Evolutionary conservation across 1,284 basidiomycete species (phyloP), one percentile per base, ranked within the genome.

Genomic region (Cutaneotrichosporon cyanovorans): DNA sequence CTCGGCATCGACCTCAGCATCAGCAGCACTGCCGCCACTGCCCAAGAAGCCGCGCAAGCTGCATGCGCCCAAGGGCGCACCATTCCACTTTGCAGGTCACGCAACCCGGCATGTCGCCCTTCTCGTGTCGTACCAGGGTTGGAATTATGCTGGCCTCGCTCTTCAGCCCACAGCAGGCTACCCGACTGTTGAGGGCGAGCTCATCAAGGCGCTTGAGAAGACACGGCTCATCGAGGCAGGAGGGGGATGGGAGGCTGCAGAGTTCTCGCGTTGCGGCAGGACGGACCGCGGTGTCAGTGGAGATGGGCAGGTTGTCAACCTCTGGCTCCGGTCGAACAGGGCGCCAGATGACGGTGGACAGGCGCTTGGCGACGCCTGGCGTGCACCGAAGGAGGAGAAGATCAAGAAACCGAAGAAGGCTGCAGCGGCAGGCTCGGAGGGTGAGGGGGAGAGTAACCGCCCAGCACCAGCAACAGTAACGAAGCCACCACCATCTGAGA

Each of bases 281-380:
- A 99, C 93, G 20, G 93, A 99, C 75, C 77, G 84, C 31, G 93
- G 95, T 0, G 93, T 99, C 40, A 92, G 87, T 63, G 89, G 87
- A 34, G 87, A 87, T 6, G 91, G 90, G 2, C 93, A 98, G 68
- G 92, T 98, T 30, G 78, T 97, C 34, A 88, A 87, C 43, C 75
- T 99, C 1, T 93, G 87, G 85, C 80, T 93, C 15, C 74, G 88
- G 54, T 88, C 85, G 65, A 63, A 52, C 48, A 46, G 67, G 37
- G 40, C 42, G 37, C 40, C 34, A 7, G 58, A 50, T 18, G 65
- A 64, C 47, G 66, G 59, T 39, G 64, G 63, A 4, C 51, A 44
- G 25, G 43, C 55, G 20, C 46, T 65, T 23, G 58, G 50, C 19
- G 60, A 55, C 15, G 46, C 56, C 23, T 66, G 55, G 60, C 50